Evolutionary conservation across 805 yeast species (phyloP).

Genomic region (Zygoascus ofunaensis): DNA sequence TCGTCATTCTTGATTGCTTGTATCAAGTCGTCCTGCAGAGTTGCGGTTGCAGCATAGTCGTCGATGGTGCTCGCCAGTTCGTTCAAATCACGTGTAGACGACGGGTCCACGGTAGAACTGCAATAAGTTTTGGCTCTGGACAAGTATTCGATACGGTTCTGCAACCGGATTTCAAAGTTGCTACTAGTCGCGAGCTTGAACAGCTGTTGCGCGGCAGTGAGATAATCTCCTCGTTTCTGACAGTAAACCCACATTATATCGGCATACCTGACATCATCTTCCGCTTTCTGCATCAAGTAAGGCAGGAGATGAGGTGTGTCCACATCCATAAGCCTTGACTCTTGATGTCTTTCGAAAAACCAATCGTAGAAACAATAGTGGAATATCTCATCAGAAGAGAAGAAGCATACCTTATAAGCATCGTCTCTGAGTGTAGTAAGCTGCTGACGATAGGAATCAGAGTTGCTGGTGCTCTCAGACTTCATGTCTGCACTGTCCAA

Average conservation of each 20-base stretch:
- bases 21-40: conserved; percentile 63
- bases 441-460: not conserved
- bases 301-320: conserved; percentile 74
- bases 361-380: conserved; percentile 90
- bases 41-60: conserved; percentile 79
- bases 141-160: conserved; percentile 74
- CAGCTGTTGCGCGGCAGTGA: conserved; percentile 75
- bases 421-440: conserved; percentile 45
- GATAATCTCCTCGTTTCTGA: conserved; percentile 69
- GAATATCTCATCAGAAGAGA: conserved; percentile 71
- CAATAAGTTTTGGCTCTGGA: conserved; percentile 92
- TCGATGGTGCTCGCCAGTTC: conserved; percentile 59
- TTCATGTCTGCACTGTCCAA: conserved; percentile 59
- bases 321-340: conserved; percentile 67
- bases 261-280: conserved; percentile 58
- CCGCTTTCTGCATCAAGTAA: conserved; percentile 47
- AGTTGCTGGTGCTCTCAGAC: conserved; percentile 19
- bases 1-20: conserved; percentile 32
- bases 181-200: conserved; percentile 66
- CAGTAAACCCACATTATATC: conserved; percentile 83
- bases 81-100: conserved; percentile 65
- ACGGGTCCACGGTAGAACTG: conserved; percentile 72
- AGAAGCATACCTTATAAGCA: conserved; percentile 66
- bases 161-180: conserved; percentile 51
- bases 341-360: conserved; percentile 70